Evolutionary conservation across 768 basidiomycete species (phyloP).

Genomic region (Lanmaoa pseudosensibilis): DNA sequence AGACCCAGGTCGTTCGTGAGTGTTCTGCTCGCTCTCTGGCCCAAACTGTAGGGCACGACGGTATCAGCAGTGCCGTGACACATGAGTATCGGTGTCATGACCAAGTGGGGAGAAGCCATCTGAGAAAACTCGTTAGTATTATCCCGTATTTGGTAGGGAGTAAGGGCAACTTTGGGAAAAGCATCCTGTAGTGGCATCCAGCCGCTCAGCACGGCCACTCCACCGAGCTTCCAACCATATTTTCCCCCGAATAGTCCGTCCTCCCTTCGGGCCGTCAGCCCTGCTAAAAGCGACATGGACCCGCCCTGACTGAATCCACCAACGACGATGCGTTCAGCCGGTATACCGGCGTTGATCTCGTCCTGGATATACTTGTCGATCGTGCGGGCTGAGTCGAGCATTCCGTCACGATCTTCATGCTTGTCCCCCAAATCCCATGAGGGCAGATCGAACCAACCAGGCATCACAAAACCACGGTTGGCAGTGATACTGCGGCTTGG

Average conservation of each 20-base stretch:
- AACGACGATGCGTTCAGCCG: constrained; percentile 70
- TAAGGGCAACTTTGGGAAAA: constrained; percentile 60
- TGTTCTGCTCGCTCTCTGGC: constrained; percentile 54
- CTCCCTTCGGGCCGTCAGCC: constrained; percentile 40
- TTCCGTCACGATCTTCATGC: constrained; percentile 59
- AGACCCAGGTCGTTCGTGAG: constrained; percentile 57
- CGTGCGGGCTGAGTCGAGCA: constrained; percentile 60
- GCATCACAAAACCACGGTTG: constrained; percentile 69
- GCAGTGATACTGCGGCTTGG: constrained; percentile 60
- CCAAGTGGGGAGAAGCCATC: constrained; percentile 62
- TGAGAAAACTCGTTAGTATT: constrained; percentile 29
- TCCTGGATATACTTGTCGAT: constrained; percentile 70
- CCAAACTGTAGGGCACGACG: constrained; percentile 60
- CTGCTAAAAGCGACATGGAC: constrained; percentile 75
- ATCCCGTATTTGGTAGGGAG: neutral
- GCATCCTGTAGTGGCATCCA: constrained; percentile 72
- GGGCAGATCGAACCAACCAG: constrained; percentile 82
- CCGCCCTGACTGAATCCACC: constrained; percentile 91
- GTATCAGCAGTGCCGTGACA: constrained; percentile 80
- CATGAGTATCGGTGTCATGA: constrained; percentile 77
- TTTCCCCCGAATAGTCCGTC: constrained; percentile 31
- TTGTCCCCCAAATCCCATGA: constrained; percentile 56
- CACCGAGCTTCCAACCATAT: constrained; percentile 62
- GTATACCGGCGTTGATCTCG: constrained; percentile 73
- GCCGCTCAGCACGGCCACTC: constrained; percentile 71